These are phyloP conservation scores for Metschnikowia dekortorum DNA, from an alignment of 805 yeast genomes.

Conservation along the genomic window DNA sequence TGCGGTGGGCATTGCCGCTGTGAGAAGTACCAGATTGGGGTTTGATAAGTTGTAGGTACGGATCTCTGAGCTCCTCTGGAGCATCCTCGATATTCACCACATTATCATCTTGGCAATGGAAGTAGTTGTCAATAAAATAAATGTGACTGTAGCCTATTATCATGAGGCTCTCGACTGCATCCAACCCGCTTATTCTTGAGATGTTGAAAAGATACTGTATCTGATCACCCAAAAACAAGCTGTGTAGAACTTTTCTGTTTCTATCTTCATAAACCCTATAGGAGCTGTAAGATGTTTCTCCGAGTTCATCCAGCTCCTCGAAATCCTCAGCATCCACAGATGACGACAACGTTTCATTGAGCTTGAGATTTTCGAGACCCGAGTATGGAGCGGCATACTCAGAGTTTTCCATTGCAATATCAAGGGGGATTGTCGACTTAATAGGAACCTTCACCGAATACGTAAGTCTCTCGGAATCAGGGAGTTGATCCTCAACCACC, in stretches of 20 bases:
- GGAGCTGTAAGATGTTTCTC: slow-evolving; percentile 12
- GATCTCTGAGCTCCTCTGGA: slow-evolving; percentile 58
- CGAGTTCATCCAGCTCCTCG: slow-evolving; percentile 17
- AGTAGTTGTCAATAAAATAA: slow-evolving; percentile 68
- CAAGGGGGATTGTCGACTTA: slow-evolving; percentile 15
- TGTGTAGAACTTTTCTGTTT: slow-evolving; percentile 68
- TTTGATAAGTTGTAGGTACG: slow-evolving; percentile 60
- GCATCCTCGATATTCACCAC: slow-evolving; percentile 68
- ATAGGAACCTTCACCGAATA: slow-evolving; percentile 40
- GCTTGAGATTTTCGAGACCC: slow-evolving; percentile 24
- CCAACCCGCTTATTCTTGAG: slow-evolving; percentile 71
- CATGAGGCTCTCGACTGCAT: slow-evolving; percentile 68
- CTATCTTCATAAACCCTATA: slow-evolving; percentile 49
- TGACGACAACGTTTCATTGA: slow-evolving; percentile 15
- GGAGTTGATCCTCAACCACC: slow-evolving; percentile 48
- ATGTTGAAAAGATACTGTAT: slow-evolving; percentile 73
- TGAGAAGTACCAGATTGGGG: slow-evolving; percentile 33
- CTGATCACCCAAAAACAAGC: slow-evolving; percentile 64
- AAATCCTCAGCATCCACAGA: slow-evolving; percentile 20
- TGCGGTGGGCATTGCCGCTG: slow-evolving; percentile 37
- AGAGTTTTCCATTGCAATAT: slow-evolving; percentile 17
- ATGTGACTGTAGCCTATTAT: slow-evolving; percentile 62
- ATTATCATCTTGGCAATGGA: slow-evolving; percentile 45
- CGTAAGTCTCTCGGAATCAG: slow-evolving; percentile 41
- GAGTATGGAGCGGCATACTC: slow-evolving; percentile 13